Conservation (phyloP, 2,329 filamentous ascomycete genomes). For the Fusarium oligoseptatum region DNA sequence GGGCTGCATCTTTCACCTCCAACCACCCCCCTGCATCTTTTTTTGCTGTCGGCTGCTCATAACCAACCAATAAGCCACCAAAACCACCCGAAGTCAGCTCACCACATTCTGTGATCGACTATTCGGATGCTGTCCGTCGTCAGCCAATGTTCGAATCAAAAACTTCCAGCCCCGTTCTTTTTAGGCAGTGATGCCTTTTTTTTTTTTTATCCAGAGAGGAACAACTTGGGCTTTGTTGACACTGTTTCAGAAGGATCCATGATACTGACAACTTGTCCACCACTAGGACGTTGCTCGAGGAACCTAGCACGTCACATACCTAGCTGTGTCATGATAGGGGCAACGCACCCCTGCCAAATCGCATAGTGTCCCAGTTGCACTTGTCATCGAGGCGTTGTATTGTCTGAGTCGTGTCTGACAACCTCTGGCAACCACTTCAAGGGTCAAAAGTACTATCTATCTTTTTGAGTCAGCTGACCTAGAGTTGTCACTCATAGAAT, state of each 20-base stretch:
- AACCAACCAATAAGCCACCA: slow-evolving; percentile 36
- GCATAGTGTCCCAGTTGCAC: slow-evolving; percentile 23
- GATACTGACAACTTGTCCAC: not conserved
- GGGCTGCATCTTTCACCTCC: not conserved
- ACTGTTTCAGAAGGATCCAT: slow-evolving; percentile 12
- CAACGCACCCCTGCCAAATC: not conserved
- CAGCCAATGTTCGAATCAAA: not conserved
- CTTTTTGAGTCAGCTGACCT: not conserved
- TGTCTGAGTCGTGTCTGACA: slow-evolving; percentile 19
- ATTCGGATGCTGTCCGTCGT: slow-evolving; percentile 8
- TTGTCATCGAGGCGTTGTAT: slow-evolving; percentile 29
- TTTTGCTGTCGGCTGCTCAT: slow-evolving; percentile 19
- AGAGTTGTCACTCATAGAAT: not conserved
- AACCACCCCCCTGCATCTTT: slow-evolving; percentile 26
- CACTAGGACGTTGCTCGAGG: slow-evolving; percentile 31
- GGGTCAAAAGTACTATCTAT: not conserved
- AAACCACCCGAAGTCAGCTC: slow-evolving; percentile 36
- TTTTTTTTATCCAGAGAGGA: not conserved
- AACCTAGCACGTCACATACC: slow-evolving; percentile 38
- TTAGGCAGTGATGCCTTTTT: not conserved
- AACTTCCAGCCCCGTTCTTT: slow-evolving; percentile 11
- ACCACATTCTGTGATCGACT: slow-evolving; percentile 21
- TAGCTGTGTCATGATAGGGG: not conserved
- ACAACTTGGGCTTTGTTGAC: not conserved
- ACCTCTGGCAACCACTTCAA: slow-evolving; percentile 13